Evolutionary conservation across 2,329 filamentous ascomycete species (phyloP).

Genomic region (Elsinoe perseae): DNA sequence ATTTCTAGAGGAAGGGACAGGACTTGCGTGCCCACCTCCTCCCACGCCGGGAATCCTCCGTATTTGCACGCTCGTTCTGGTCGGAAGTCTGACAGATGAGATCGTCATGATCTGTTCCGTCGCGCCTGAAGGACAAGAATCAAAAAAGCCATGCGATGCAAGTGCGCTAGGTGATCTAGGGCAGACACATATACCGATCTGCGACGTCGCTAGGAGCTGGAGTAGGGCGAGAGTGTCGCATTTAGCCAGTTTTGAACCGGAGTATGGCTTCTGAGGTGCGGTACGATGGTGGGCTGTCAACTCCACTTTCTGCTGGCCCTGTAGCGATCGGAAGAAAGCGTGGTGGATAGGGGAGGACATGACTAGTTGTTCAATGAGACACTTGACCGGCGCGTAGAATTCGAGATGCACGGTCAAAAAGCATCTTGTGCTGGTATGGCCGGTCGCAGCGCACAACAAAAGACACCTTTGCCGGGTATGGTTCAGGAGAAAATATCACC

Average conservation of each 20-base stretch:
- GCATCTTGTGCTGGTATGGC: too few species aligned
- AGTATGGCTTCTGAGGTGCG: neutral
- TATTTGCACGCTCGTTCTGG: neutral
- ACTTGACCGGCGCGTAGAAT: too few species aligned
- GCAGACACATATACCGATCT: neutral
- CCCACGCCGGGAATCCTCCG: neutral
- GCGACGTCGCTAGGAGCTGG: neutral
- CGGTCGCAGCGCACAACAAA: neutral
- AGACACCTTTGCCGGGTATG: neutral
- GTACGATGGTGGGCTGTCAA: neutral
- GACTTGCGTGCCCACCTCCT: neutral
- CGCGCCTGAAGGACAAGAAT: too few species aligned
- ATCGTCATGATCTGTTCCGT: neutral
- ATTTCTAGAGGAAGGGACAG: neutral
- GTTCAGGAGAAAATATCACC: constrained; percentile 2
- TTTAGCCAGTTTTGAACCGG: neutral
- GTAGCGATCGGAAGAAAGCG: neutral
- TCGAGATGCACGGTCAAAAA: too few species aligned
- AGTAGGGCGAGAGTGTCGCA: neutral
- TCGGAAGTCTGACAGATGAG: neutral
- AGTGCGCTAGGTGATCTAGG: neutral
- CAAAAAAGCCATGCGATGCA: too few species aligned
- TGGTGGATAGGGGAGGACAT: neutral
- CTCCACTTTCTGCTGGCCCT: neutral
- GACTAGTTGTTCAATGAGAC: too few species aligned